A percentile compares a stretch with the other conserved stretches of the same genome.
phyloP scores from a whole-genome alignment of 2,329 filamentous ascomycete species.

The Parastagonospora avenae region DNA sequence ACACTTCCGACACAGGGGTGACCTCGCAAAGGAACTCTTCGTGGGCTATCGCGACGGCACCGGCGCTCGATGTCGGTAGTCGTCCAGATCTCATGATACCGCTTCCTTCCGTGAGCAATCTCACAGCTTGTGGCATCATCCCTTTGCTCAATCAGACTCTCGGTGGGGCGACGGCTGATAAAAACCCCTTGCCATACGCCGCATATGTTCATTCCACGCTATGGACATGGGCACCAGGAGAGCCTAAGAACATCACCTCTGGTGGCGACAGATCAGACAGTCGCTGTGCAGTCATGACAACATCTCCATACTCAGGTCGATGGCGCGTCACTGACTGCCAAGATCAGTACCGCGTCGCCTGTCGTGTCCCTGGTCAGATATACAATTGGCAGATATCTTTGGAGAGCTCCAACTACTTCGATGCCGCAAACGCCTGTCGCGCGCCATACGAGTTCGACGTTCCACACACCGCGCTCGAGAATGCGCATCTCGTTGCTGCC shows the following conservation, averaged over 20 bases:
- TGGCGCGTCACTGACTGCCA: conserved; percentile 65
- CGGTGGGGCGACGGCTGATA: conserved; percentile 56
- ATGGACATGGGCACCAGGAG: conserved; percentile 65
- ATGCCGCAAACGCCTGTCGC: conserved; percentile 54
- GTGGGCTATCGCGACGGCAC: conserved; percentile 35
- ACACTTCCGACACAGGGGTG: conserved; percentile 48
- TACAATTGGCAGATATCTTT: conserved; percentile 63
- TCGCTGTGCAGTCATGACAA: conserved; percentile 63
- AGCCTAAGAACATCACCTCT: conserved; percentile 58
- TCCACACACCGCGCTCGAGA: conserved; percentile 68
- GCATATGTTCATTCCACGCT: conserved; percentile 57
- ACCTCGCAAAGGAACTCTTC: conserved; percentile 57
- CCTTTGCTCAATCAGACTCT: conserved; percentile 64
- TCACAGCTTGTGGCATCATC: conserved; percentile 65
- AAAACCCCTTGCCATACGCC: conserved; percentile 55
- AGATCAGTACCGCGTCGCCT: conserved; percentile 58
- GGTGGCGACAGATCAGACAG: conserved; percentile 26
- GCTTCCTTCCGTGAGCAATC: conserved; percentile 41
- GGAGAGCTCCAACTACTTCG: conserved; percentile 50
- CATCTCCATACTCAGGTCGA: conserved; percentile 53
- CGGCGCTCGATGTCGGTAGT: conserved; percentile 17
- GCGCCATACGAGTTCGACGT: conserved; percentile 57
- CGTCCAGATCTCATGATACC: conserved; percentile 30
- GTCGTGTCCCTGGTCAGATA: conserved; percentile 59
- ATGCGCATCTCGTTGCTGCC: conserved; percentile 58